These are phyloP conservation scores for Cercospora zeina DNA, from an alignment of 2,329 filamentous ascomycete genomes.

Conservation along the genomic window DNA sequence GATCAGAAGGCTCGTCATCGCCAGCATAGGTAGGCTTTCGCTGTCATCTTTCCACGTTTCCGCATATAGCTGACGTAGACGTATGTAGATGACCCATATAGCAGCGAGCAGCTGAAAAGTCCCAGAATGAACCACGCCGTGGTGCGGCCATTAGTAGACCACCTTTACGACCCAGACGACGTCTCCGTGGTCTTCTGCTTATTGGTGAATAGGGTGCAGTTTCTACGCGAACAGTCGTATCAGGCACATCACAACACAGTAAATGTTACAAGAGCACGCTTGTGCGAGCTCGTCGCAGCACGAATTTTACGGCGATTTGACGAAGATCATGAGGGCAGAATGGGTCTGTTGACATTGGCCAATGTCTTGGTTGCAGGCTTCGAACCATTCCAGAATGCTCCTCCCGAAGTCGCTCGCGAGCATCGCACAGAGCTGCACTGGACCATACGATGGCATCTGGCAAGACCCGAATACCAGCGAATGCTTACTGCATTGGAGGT, in stretches of 20 bases:
- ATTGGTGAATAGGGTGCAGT: slow-evolving; percentile 77
- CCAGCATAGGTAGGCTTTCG: slow-evolving; percentile 47
- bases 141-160: slow-evolving; percentile 78
- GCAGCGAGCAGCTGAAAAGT: slow-evolving; percentile 73
- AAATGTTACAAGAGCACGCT: slow-evolving; percentile 71
- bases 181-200: slow-evolving; percentile 83
- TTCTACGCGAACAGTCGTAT: slow-evolving; percentile 73
- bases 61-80: slow-evolving; percentile 14
- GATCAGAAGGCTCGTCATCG: slow-evolving; percentile 50
- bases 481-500: slow-evolving; percentile 78
- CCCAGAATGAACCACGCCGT: slow-evolving; percentile 79
- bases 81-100: slow-evolving; percentile 61
- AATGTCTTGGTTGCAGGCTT: slow-evolving; percentile 82
- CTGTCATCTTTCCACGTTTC: background rate
- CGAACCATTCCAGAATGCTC: slow-evolving; percentile 81
- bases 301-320: slow-evolving; percentile 76
- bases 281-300: slow-evolving; percentile 78
- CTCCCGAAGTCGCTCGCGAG: slow-evolving; percentile 63
- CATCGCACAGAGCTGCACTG: slow-evolving; percentile 52
- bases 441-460: slow-evolving; percentile 45
- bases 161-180: slow-evolving; percentile 75
- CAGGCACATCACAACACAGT: slow-evolving; percentile 78
- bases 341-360: slow-evolving; percentile 70
- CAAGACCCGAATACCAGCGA: slow-evolving; percentile 53
- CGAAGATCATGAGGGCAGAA: slow-evolving; percentile 70